Percentiles rank a stretch among this genome's conserved stretches.
phyloP scores from a whole-genome alignment of 2,329 filamentous ascomycete genomes.

The Aureobasidium musti region DNA sequence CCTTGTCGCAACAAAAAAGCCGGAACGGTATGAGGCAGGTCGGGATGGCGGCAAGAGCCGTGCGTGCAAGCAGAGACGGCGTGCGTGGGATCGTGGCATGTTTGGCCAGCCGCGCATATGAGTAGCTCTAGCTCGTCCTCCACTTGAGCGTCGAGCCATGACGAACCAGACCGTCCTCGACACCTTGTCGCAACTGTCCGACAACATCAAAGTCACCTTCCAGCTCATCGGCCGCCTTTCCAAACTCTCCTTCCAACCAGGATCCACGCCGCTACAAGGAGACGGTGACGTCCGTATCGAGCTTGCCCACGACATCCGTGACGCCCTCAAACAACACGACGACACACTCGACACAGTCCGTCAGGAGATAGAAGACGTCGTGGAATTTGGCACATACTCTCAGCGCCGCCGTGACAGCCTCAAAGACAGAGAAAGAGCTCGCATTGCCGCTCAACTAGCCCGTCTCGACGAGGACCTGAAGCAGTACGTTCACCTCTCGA shows the following conservation, averaged over 20 bases:
- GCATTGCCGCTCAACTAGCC: conserved; percentile 66
- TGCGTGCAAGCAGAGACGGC: not conserved
- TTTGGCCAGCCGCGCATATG: not conserved
- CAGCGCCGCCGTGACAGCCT: conserved; percentile 52
- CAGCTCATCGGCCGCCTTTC: conserved; percentile 59
- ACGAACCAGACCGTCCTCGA: conserved; percentile 17
- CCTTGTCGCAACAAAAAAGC: conserved; percentile 21
- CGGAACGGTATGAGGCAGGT: conserved; percentile 15
- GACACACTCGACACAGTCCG: conserved; percentile 79
- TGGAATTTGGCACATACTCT: conserved; percentile 46
- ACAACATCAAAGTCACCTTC: conserved; percentile 56
- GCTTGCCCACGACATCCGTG: conserved; percentile 76
- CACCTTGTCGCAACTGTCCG: conserved; percentile 49
- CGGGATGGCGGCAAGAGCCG: conserved; percentile 10
- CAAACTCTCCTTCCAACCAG: conserved; percentile 63
- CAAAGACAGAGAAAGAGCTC: conserved; percentile 63
- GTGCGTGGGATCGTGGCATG: not conserved
- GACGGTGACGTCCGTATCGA: conserved; percentile 65
- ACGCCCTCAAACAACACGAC: conserved; percentile 73
- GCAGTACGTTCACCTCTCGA: conserved; percentile 54
- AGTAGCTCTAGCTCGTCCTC: not conserved
- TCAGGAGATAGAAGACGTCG: conserved; percentile 75
- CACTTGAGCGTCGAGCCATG: conserved; percentile 18
- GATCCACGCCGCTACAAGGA: conserved; percentile 62
- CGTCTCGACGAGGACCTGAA: conserved; percentile 71